phyloP scores from a whole-genome alignment of 352 stramenopile genomes.

The Pythium rishiriense region DNA sequence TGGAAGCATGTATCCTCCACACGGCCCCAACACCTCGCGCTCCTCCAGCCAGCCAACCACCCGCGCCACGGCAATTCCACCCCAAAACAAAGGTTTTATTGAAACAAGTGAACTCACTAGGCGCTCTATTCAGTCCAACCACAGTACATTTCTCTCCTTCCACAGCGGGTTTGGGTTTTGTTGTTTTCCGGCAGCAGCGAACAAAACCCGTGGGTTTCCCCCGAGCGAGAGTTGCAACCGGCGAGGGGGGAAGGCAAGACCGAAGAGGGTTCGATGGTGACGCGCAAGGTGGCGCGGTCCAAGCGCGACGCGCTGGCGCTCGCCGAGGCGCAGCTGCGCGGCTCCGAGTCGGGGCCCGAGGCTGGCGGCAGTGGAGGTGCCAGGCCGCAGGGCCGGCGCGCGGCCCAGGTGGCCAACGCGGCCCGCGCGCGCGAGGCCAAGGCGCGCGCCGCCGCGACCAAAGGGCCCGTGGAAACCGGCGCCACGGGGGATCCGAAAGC shows the following conservation, averaged over 20 bases:
- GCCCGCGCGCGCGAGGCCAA: neutral
- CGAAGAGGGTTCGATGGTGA: conserved; percentile 17
- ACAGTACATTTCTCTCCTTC: no score
- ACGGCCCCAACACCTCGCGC: neutral
- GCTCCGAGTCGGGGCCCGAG: neutral
- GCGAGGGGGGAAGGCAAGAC: neutral
- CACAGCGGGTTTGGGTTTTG: conserved; percentile 12
- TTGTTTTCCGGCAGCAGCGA: no score
- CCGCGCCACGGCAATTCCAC: conserved; percentile 9
- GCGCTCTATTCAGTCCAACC: neutral
- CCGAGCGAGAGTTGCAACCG: conserved; percentile 5
- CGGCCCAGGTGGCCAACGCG: neutral
- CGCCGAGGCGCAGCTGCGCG: conserved; percentile 13
- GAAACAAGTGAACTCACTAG: conserved; percentile 10
- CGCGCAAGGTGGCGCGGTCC: conserved; percentile 20
- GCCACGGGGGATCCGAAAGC: no score
- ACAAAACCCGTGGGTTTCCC: neutral
- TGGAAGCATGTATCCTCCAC: neutral
- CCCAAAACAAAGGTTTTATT: conserved; percentile 22
- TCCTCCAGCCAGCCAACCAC: conserved; percentile 20
- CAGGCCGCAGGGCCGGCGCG: neutral
- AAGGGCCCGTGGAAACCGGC: neutral
- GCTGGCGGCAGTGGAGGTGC: neutral
- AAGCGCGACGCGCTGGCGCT: conserved; percentile 22
- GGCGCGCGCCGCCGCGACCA: neutral